Evolutionary conservation across 1,284 basidiomycete genomes (phyloP).

Genomic region (Leccinum insolens): DNA sequence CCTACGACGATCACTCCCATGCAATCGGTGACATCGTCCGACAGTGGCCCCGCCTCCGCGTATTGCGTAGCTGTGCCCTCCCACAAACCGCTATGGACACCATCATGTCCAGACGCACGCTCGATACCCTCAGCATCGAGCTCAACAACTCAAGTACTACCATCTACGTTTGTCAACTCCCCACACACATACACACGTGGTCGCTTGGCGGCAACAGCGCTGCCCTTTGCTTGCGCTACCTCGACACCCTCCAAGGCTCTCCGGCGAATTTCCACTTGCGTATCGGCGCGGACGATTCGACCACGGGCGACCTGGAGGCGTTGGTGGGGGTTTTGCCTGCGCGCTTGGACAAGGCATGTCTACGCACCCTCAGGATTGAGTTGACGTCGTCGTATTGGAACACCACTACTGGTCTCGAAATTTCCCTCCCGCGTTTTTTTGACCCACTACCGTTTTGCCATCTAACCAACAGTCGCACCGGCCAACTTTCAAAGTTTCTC

Average conservation of each 20-base stretch:
- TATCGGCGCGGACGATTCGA: conserved; percentile 30
- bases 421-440: not conserved
- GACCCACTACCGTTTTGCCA: not conserved
- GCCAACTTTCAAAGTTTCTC: not conserved
- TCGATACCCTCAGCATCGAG: conserved; percentile 30
- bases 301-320: conserved; percentile 16
- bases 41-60: conserved; percentile 22
- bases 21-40: conserved; percentile 30
- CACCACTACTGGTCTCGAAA: not conserved
- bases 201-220: conserved; percentile 31
- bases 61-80: conserved; percentile 25
- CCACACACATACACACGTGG: conserved; percentile 23
- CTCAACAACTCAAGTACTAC: conserved; percentile 29
- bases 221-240: conserved; percentile 24
- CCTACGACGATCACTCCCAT: conserved; percentile 28
- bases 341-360: conserved; percentile 18
- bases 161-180: conserved; percentile 23
- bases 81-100: conserved; percentile 28
- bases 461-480: not conserved
- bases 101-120: conserved; percentile 10
- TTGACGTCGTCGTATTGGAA: conserved; percentile 33
- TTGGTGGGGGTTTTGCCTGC: conserved; percentile 15
- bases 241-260: conserved; percentile 20
- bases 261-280: conserved; percentile 22
- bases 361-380: conserved; percentile 21